Base-by-base conservation (phyloP, 345 rosid genomes). In the thale cress (Arabidopsis thaliana) region DNA sequence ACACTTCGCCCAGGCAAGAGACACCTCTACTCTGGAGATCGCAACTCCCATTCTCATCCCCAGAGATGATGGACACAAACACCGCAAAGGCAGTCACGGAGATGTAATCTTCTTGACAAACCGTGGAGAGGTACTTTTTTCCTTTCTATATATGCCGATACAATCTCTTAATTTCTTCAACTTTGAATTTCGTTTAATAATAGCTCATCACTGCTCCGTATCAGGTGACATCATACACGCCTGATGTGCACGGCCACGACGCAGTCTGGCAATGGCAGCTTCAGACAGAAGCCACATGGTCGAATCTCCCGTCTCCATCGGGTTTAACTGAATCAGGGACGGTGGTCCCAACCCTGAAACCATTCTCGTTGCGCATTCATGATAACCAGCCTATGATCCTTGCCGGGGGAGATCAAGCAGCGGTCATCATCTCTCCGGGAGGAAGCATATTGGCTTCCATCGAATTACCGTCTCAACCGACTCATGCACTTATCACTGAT, bases 41-140 rank as follows among this genome's bases (percentile, higher is more conserved):
- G 97, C 99, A 37, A 88, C 97, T 32, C 99, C 99, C 30, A 91
- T 96, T 84, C 94, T 96, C 74, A 83, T 96, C 45, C 93, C 94
- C 53, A 89, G 75, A 84, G 83, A 78, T 77, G 97, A 95, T 67
- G 98, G 97, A 8, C 97, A 87, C 68, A 86, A 67, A 78, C 94
- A 88, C 78, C 89, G 90, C 41, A 87, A 77, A 82, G 92, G 97
- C 69, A 95, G 94, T 81, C 93, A 85, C 57, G 97, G 98, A 12
- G 97, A 92, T 86, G 93, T 92, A 20, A 81, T 90, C 82, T 95
- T 95, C 88, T 84, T 90, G 82, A 90, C 99, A 25, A 95, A 87
- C 67, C 91, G 96, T 60, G 99, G 99, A 65, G 99, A 93, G 98
- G 99, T 96, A 91, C 38, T 12, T 36, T 10, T 53, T 46, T 34